Conservation (phyloP, 306 rosid species). For the Trifolium subterraneum region DNA sequence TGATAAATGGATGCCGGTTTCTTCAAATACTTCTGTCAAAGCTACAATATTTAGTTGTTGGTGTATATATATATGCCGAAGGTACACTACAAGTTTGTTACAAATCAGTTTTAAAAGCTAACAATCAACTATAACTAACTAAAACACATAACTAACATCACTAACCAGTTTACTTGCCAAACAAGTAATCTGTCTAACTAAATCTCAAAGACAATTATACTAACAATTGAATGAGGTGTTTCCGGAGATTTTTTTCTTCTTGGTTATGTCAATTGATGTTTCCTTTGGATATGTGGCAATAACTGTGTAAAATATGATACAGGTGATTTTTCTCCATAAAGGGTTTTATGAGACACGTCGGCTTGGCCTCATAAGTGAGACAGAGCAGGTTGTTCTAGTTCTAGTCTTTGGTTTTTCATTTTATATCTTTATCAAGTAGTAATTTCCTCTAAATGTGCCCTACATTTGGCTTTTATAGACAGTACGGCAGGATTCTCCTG, state of each 20-base stretch:
- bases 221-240: slow-evolving; percentile 4
- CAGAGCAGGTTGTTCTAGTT: slow-evolving; percentile 82
- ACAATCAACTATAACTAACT: too few relatives aligned
- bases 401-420: slow-evolving; percentile 23
- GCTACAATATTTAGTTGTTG: too few relatives aligned
- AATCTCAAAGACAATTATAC: too few relatives aligned
- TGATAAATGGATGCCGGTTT: slow-evolving; percentile 76
- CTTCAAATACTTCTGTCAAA: too few relatives aligned
- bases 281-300: slow-evolving; percentile 22
- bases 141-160: too few relatives aligned
- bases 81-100: too few relatives aligned
- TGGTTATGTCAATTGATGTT: slow-evolving; percentile 11
- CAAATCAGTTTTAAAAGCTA: too few relatives aligned
- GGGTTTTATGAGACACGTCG: slow-evolving; percentile 95
- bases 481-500: slow-evolving; percentile 79
- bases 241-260: background rate
- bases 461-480: slow-evolving; percentile 57
- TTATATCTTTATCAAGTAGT: slow-evolving; percentile 7
- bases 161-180: too few relatives aligned
- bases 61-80: too few relatives aligned
- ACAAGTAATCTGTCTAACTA: too few relatives aligned
- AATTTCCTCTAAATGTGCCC: slow-evolving; percentile 31
- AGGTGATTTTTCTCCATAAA: slow-evolving; percentile 92
- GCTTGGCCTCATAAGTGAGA: slow-evolving; percentile 87
- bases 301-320: slow-evolving; percentile 37